Conservation (phyloP, 208 protist species). For the Trypanosoma caninum region DNA sequence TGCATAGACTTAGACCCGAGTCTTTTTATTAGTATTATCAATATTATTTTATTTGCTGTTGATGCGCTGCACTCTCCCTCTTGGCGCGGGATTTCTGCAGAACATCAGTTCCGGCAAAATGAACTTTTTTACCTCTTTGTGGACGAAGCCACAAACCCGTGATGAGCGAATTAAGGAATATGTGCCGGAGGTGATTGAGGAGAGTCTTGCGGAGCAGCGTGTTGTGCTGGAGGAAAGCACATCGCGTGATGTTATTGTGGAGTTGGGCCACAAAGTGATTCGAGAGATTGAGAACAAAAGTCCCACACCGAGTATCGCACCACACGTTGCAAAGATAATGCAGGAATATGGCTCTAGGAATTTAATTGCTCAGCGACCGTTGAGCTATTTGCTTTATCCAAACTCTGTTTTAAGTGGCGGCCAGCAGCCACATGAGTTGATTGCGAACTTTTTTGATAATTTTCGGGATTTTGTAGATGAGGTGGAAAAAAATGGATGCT, state of each 20-base stretch:
- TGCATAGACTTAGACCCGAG: no score
- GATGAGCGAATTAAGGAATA: constrained; percentile 87
- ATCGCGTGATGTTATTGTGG: constrained; percentile 80
- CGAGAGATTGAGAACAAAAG: constrained; percentile 82
- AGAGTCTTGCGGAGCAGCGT: constrained; percentile 78
- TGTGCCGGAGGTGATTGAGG: constrained; percentile 81
- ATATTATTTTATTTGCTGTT: neutral
- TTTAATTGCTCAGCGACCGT: constrained; percentile 73
- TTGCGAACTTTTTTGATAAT: constrained; percentile 74
- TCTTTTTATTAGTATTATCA: constrained; percentile 1
- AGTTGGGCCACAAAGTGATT: constrained; percentile 75
- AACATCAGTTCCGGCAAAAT: constrained; percentile 44
- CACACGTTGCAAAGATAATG: constrained; percentile 70
- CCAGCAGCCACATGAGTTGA: constrained; percentile 69
- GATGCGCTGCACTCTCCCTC: constrained; percentile 29
- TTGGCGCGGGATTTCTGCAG: constrained; percentile 36
- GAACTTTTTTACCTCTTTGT: constrained; percentile 78
- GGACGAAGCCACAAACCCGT: constrained; percentile 79
- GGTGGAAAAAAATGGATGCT: constrained; percentile 76
- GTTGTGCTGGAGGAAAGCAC: constrained; percentile 73
- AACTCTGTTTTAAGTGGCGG: constrained; percentile 36
- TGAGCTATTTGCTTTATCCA: constrained; percentile 87
- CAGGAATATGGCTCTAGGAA: constrained; percentile 69
- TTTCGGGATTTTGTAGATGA: constrained; percentile 77
- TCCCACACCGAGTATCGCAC: constrained; percentile 83